Evolutionary conservation across 306 rosid genomes (phyloP), one percentile per base, ranked within the genome.

Genomic region (Ormosia emarginata): DNA sequence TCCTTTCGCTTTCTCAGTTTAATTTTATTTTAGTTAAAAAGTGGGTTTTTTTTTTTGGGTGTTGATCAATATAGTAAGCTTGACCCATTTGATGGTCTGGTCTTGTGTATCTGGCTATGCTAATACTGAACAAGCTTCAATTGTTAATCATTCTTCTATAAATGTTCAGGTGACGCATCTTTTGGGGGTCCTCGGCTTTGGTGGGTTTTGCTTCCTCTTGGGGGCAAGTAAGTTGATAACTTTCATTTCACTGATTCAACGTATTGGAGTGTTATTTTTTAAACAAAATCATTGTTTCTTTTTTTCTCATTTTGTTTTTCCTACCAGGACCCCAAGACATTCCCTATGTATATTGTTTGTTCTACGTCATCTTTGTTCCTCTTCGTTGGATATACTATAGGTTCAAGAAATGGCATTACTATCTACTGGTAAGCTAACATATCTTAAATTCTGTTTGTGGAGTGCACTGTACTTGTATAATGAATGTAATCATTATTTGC

Each of bases 321-420:
- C 17, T 82, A 24, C 67, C 92, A 95, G 98, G 98, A 75, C 98
- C 98, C 39, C 98, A 93, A 81, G 98, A 90, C 71, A 89, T 85
- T 72, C 94, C 91, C 18, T 88, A 88, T 82, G 95, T 93, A 18
- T 95, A 93, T 80, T 95, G 97, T 85, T 73, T 93, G 80, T 95
- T 95, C 90, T 95, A 36, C 65, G n/a, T 95, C 76, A 89, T 81
- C 67, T 95, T 95, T 80, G 98, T 93, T 53, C 98, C 98, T 81
- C 97, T 95, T 57, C 89, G 98, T 63, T 95, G 98, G 98, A 93
- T 93, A 85, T 93, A 90, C 90, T 95, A 95, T 83, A 91, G 94
- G 86, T 93, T 87, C 88, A 93, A 90, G 92, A 95, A 95, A 87
- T 95, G 97, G 98, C 98, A 95, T 84, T 95, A 95, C 84, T 95